Evolutionary conservation across 1,139 yeast genomes (phyloP).

Genomic region (Taiozyma sp.): DNA sequence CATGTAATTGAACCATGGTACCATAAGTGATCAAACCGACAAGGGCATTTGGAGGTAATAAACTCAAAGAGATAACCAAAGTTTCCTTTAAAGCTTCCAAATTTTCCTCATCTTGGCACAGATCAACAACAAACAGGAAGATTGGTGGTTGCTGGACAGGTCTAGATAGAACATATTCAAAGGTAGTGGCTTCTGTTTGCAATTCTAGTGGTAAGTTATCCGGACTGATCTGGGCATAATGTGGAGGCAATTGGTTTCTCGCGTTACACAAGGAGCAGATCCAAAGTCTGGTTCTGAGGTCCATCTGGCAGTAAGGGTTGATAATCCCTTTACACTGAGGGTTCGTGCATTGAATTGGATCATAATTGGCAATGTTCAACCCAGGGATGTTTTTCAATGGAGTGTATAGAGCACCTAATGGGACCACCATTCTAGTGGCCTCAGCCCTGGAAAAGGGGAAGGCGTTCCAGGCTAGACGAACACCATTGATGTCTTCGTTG

Average conservation of each 20-base stretch:
- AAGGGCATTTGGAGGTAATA: conserved; percentile 90
- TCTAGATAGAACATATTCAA: conserved; percentile 85
- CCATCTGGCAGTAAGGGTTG: conserved; percentile 87
- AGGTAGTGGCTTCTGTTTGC: conserved; percentile 72
- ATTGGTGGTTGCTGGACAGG: conserved; percentile 94
- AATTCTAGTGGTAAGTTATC: conserved; percentile 88
- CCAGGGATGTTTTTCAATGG: conserved; percentile 83
- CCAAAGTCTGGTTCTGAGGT: conserved; percentile 81
- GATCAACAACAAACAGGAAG: conserved; percentile 84
- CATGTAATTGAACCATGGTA: conserved; percentile 93
- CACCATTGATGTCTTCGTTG: conserved; percentile 84
- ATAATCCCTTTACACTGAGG: conserved; percentile 80
- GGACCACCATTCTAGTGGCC: conserved; percentile 89
- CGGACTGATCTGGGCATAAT: conserved; percentile 79
- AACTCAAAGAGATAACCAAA: conserved; percentile 71
- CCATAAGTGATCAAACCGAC: conserved; percentile 93
- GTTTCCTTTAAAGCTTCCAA: conserved; percentile 86
- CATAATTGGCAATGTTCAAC: conserved; percentile 78
- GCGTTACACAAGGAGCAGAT: conserved; percentile 82
- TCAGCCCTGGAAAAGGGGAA: conserved; percentile 88
- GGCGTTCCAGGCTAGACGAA: conserved; percentile 87
- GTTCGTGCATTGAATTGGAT: conserved; percentile 81
- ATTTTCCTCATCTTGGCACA: conserved; percentile 94
- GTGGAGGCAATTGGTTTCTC: conserved; percentile 86
- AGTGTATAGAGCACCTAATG: conserved; percentile 91